These are phyloP conservation scores for Exophiala sp. DNA, from an alignment of 2,329 filamentous ascomycete genomes.

Conservation along the genomic window DNA sequence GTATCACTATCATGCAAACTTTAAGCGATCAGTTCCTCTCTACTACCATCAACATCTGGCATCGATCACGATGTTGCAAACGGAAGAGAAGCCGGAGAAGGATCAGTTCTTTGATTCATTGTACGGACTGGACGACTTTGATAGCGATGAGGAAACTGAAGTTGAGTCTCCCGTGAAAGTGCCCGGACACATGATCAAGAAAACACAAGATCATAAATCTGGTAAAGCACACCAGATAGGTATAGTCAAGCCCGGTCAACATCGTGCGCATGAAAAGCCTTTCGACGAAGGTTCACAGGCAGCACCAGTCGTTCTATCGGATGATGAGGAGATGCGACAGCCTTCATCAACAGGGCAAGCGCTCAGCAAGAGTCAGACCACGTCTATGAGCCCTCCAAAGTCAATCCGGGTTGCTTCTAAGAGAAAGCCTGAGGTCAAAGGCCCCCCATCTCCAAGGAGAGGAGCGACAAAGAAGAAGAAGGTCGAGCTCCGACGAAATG, in stretches of 20 bases:
- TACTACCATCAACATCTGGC: not conserved
- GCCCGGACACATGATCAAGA: not conserved
- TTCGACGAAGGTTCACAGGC: too few species aligned
- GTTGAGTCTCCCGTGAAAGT: slow-evolving; percentile 10
- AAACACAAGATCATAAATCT: not conserved
- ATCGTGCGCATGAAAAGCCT: too few species aligned
- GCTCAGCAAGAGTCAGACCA: too few species aligned
- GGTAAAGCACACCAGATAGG: too few species aligned
- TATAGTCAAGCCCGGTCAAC: too few species aligned
- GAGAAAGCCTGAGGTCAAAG: not conserved
- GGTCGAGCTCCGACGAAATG: not conserved
- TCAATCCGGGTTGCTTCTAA: not conserved
- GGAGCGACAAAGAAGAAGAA: not conserved
- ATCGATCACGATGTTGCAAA: slow-evolving; percentile 12
- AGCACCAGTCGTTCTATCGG: too few species aligned
- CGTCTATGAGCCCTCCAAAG: too few species aligned
- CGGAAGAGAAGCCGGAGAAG: slow-evolving; percentile 21
- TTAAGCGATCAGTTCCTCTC: not conserved
- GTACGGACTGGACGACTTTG: slow-evolving; percentile 27
- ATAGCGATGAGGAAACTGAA: slow-evolving; percentile 28
- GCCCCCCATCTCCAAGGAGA: not conserved
- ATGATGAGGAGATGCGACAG: not conserved
- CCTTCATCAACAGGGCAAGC: not conserved
- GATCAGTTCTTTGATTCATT: slow-evolving; percentile 26
- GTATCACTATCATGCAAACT: not conserved